Base-by-base conservation (phyloP, 1,284 basidiomycete species). In the Heterobasidion annosum region DNA sequence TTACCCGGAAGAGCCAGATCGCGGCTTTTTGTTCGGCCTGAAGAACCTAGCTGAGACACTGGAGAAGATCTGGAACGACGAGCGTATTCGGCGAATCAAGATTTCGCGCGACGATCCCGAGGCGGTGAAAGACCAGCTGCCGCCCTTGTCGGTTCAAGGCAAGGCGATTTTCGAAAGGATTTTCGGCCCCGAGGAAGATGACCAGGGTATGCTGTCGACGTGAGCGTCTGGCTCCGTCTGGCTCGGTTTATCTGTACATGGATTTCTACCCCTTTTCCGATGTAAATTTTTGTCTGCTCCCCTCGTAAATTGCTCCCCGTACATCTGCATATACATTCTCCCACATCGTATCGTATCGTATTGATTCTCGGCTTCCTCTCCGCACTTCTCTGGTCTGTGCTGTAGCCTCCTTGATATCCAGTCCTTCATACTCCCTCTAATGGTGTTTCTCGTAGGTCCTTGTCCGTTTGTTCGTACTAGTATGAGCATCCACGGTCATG, bases 21-120 rank as follows among this genome's bases (percentile, higher is more conserved):
- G 91, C 53, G 96, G 96, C 8, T 99, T 98, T 71, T 71, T 98
- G 43, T 93, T 89, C 65, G 96, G 96, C 1, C 71, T 99, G 65
- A 87, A 88, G 74, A 93, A 81, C 64, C 73, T 99, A 42, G 79
- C 84, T 42, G 78, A 77, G 63, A 75, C 86, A 34, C 69, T 98
- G 61, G 85, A 87, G 65, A 78, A 75, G 54, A 91, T 95, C 34
- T 97, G 91, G 87, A 85, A 88, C 57, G 79, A 87, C 56, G 91
- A 95, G 68, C 82, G 89, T 49, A 74, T 85, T 55, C 72, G 78
- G 53, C 73, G 84, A 59, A 81, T 82, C 61, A 88, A 87, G 69
- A 67, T 69, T 13, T 75, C 79, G 48, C 74, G 84, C 40, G 84
- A 88, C 52, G 77, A 83, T 63, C 72, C 78, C 35, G 72, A 70